phyloP scores from a whole-genome alignment of 345 rosid species.

The Gossypioides kirkii region DNA sequence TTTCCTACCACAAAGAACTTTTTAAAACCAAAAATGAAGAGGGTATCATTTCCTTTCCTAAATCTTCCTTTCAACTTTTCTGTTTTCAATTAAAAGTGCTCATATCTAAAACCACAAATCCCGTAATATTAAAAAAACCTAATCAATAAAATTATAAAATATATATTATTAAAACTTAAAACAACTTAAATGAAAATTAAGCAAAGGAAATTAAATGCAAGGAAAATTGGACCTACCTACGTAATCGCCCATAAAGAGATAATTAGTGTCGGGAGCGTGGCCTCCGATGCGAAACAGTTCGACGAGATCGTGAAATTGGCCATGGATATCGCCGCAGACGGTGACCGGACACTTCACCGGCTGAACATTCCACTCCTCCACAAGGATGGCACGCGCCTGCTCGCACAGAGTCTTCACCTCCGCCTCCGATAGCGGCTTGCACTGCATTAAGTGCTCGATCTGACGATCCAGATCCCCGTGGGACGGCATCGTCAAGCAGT shows the following conservation, averaged over 20 bases:
- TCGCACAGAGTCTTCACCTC: constrained; percentile 49
- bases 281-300: constrained; percentile 58
- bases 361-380: constrained; percentile 55
- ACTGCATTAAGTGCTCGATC: constrained; percentile 58
- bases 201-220: background rate
- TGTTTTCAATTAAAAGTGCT: background rate
- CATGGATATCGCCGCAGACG: constrained; percentile 52
- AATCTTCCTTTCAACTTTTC: background rate
- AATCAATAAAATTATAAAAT: background rate
- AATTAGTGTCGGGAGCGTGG: constrained; percentile 46
- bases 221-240: constrained; percentile 33
- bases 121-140: background rate
- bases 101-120: background rate
- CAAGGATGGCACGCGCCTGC: constrained; percentile 39
- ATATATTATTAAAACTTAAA: background rate
- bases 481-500: constrained; percentile 22
- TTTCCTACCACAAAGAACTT: background rate
- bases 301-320: constrained; percentile 52
- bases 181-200: background rate
- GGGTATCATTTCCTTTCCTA: background rate
- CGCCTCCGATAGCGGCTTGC: constrained; percentile 47
- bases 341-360: constrained; percentile 55
- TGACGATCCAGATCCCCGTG: constrained; percentile 55
- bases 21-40: background rate
- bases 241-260: constrained; percentile 56